These are phyloP conservation scores for Coniochaeta hoffmannii DNA, from an alignment of 2,329 filamentous ascomycete species.

Conservation along the genomic window DNA sequence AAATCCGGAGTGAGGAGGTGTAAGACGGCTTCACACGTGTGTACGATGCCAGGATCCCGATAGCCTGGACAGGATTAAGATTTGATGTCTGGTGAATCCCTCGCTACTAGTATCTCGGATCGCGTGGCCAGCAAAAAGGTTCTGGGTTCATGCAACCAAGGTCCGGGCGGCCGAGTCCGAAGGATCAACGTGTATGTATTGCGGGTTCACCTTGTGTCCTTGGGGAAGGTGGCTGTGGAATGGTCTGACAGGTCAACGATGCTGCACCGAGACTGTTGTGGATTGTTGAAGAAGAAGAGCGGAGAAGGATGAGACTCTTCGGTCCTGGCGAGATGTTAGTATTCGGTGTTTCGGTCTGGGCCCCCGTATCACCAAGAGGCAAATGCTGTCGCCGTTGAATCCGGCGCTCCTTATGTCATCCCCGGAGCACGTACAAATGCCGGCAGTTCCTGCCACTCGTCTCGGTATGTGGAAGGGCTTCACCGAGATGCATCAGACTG, in stretches of 20 bases:
- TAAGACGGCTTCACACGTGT: no score
- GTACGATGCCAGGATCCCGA: neutral
- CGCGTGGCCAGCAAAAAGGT: neutral
- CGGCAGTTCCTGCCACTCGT: neutral
- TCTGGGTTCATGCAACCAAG: neutral
- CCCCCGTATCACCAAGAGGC: neutral
- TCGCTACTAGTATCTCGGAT: neutral
- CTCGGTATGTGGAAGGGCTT: neutral
- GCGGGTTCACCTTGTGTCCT: neutral
- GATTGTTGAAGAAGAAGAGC: neutral
- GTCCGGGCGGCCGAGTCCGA: neutral
- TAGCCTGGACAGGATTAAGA: neutral
- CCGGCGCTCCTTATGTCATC: neutral
- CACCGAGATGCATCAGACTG: neutral
- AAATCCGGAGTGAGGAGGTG: neutral
- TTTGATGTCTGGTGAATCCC: neutral
- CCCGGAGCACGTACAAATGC: neutral
- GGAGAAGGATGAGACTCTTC: neutral
- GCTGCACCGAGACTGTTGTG: neutral
- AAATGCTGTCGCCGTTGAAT: neutral
- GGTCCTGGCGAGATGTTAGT: neutral
- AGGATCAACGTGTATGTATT: neutral
- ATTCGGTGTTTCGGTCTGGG: neutral
- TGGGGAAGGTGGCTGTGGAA: neutral
- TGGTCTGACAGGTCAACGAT: neutral